Base-by-base conservation (phyloP, 179 eudicot species). In the Vitellaria paradoxa region DNA sequence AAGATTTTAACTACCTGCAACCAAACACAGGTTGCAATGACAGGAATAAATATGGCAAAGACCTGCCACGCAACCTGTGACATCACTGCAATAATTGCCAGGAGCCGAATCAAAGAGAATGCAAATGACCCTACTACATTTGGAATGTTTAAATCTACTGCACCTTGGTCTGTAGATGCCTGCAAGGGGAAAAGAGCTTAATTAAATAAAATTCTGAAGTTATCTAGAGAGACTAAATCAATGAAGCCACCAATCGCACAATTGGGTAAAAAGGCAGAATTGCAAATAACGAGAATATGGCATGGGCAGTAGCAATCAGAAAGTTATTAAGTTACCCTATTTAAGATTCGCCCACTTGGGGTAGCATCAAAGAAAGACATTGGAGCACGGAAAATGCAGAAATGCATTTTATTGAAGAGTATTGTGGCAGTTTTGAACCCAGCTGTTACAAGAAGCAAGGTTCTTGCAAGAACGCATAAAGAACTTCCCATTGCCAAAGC, bases 31-130 rank as follows among this genome's bases (percentile, higher is more conserved):
- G 85, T 81, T 64, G 84, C 86, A 73, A 79, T 72, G 24, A 89
- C 82, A 0, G 91, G 93, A 73, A 89, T 83, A 65, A 91, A 91
- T 74, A 93, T 70, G 13, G 87, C 70, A 81, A 88, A 88, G 75
- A 93, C 91, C 81, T 89, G 94, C 97, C 97, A 93, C 0, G 92
- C 88, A 18, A 85, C 89, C 76, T 80, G 96, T 10, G 94, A 93
- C 92, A 93, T 91, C 18, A 93, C 88, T n/a, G 79, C 90, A 74
- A 93, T 82, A 45, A 87, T 84, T 72, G 91, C 93, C 60, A 91
- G 7, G 42, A 93, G 94, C 75, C 84, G 89, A 75, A 91, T 91
- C 6, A 85, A 20, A n/a, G 91, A 57, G 76, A 91, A 84, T 0
- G 87, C 94, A 83, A 86, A 90, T 12, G 64, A 20, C 26, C 82